These are phyloP conservation scores for Mortierella antarctica DNA, from an alignment of 192 early-diverging fungal species.

Conservation along the genomic window DNA sequence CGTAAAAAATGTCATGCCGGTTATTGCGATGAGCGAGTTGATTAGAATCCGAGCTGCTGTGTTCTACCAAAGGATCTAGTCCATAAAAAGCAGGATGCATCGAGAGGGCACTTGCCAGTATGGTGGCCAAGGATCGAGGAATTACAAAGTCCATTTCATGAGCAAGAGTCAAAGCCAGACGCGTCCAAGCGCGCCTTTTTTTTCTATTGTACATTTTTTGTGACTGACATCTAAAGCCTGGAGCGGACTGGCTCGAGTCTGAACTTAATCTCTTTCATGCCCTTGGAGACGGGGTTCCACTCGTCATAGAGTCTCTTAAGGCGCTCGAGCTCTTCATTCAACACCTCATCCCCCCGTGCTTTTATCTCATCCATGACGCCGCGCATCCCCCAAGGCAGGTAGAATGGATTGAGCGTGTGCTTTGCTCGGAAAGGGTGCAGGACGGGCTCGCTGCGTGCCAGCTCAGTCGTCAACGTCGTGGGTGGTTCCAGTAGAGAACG, in stretches of 20 bases:
- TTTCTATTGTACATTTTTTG: conserved; percentile 1
- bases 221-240: conserved; percentile 57
- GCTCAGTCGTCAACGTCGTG: conserved; percentile 13
- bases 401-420: conserved; percentile 83
- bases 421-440: conserved; percentile 73
- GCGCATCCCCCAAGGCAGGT: conserved; percentile 95
- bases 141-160: conserved; percentile 29
- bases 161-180: not conserved
- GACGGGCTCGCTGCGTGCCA: conserved; percentile 38
- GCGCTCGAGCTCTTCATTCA: conserved; percentile 74
- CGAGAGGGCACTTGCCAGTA: conserved; percentile 18
- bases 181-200: not conserved
- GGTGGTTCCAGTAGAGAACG: conserved; percentile 50
- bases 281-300: conserved; percentile 82
- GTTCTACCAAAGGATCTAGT: not conserved
- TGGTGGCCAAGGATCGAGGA: conserved; percentile 26
- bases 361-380: conserved; percentile 77
- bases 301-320: conserved; percentile 75
- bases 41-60: not conserved
- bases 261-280: conserved; percentile 87
- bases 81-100: not conserved
- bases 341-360: conserved; percentile 63
- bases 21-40: not conserved
- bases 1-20: not conserved
- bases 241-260: conserved; percentile 85